Base-by-base conservation (phyloP, 495 filamentous ascomycete species). In the Cercophora samala region DNA sequence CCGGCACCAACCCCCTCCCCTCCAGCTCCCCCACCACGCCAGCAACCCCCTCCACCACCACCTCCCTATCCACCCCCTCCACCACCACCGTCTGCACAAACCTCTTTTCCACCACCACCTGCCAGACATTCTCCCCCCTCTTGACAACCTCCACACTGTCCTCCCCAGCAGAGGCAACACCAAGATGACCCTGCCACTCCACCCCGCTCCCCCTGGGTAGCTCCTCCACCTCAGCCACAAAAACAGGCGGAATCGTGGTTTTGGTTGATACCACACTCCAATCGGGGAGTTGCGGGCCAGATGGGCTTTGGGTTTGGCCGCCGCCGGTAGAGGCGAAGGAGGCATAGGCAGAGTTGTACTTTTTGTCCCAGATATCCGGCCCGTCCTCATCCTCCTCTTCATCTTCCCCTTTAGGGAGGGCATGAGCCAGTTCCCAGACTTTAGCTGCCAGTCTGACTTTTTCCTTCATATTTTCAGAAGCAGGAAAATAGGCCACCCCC, bases 331-430 rank as follows among this genome's bases (percentile, higher is more conserved):
- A 55, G 1, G 67, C 65, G 22, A 74, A 75, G 3, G 75, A 73
- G 68, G 70, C 74, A 51, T 76, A 82, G 22, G 63, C 17, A 5
- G 73, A 74, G 64, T 89, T 86, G 66, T 88, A 85, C 68, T 79
- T 87, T 63, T 81, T 80, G 73, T 94, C 89, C 92, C 92, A 95
- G 4, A 87, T 79, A 78, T 96, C 92, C 63, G 89, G 78, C 0
- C 81, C 84, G 3, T 78, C 78, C 0, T 85, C 82, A 0, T 76
- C 77, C 15, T 77, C 76, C 0, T 6, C 26, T 1, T 70, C 68
- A 9, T 32, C 60, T 8, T 68, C 64, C 19, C 68, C 66, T 15
- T 51, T 8, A 29, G 56, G 15, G 54, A 18, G 18, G 66, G 68
- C 46, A 46, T 84, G 80, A 4, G 77, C 77, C 0, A 67, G 52